phyloP scores from a whole-genome alignment of 352 stramenopile species.

The Stramenopiles sp. region DNA sequence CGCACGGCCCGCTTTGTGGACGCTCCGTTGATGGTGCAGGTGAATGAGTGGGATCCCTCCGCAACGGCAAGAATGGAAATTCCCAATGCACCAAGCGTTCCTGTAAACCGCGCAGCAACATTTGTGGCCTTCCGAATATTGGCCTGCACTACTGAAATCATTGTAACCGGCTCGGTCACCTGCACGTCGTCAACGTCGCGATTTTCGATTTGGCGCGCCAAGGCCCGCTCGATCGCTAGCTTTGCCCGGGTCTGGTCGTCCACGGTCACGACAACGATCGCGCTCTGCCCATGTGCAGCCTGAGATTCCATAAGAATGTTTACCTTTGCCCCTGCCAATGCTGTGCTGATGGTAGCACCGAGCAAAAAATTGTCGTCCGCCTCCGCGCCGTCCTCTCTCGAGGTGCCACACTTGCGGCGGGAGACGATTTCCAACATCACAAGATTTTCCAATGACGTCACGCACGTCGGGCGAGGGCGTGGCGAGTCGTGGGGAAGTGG shows the following conservation, averaged over 20 bases:
- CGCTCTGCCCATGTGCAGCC: constrained; percentile 48
- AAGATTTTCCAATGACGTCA: constrained; percentile 50
- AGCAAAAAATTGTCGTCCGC: not conserved
- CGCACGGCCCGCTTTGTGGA: not conserved
- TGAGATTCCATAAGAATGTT: constrained; percentile 18
- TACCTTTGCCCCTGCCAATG: not conserved
- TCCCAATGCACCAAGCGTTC: not conserved
- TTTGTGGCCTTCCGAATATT: constrained; percentile 38
- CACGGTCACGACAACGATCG: constrained; percentile 43
- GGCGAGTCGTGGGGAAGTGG: too few species aligned
- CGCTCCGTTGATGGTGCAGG: not conserved
- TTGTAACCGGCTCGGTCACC: constrained; percentile 42
- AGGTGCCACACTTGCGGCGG: not conserved
- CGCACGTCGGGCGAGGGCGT: constrained; percentile 39
- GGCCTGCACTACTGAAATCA: constrained; percentile 53
- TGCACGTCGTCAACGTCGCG: constrained; percentile 48
- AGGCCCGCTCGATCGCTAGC: constrained; percentile 33
- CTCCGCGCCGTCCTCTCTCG: not conserved
- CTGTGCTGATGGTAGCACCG: not conserved
- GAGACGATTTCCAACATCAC: constrained; percentile 37
- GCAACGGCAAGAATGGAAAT: not conserved
- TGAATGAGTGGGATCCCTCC: not conserved
- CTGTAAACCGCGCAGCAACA: not conserved
- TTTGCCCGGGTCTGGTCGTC: constrained; percentile 25
- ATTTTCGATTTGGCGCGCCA: constrained; percentile 37